Evolutionary conservation across 106 monocot genomes (phyloP), one percentile per base, ranked within the genome.

Genomic region (Dioscorea zingiberensis): DNA sequence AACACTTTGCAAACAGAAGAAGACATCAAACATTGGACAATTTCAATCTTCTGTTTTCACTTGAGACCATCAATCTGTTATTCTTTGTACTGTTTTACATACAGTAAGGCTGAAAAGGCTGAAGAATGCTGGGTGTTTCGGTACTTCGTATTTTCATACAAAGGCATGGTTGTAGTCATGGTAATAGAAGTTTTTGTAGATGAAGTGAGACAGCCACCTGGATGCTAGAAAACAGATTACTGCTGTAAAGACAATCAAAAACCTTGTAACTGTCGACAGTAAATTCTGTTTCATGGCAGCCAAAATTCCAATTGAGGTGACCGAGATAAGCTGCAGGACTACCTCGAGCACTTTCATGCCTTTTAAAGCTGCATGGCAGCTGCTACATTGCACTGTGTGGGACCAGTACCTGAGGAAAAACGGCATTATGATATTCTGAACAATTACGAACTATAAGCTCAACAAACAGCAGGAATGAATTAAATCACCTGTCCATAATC

Each of bases 101-200:
- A 8, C 6, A 38, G 9, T 38, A 10, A 38, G 38, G 3, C 38
- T 6, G 4, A 10, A 8, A 38, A 30, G 4, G 38, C 4, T 2
- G 38, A 10, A 10, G 38, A 38, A 2, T 38, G 38, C 4, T 38
- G 38, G 38, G 38, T 8, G 10, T 38, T 38, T 30, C 10, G 1
- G 38, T 38, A 38, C 10, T 38, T 38, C 38, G 10, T 38, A 10
- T 38, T 38, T 51, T 87, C 73, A 93, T 65, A 24, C 71, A 57
- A 91, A 78, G 67, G 94, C 91, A 73, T 95, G 94, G 63, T 83
- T 74, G 55, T 95, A 95, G 55, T 95, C 94, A 73, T 95, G 94
- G 69, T 75, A 95, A 58, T 95, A 91, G 66, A 95, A 95, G 57
- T 47, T 91, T 63, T 85, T 95, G 61, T 85, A 69, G 63, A 91